Base-by-base conservation (phyloP, 345 rosid species). In the Chamaenerion angustifolium region DNA sequence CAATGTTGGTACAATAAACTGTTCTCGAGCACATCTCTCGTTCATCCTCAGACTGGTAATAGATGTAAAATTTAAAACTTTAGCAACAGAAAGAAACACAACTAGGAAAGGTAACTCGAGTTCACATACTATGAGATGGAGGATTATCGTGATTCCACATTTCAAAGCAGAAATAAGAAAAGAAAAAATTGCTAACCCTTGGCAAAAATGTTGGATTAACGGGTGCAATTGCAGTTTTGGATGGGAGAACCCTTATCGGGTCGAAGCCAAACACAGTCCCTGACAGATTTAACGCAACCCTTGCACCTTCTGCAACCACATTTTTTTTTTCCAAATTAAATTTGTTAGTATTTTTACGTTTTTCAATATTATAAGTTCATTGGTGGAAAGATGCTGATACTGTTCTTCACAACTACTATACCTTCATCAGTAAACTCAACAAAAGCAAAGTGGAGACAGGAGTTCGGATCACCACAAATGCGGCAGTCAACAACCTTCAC, bases 151-250 rank as follows among this genome's bases (percentile, higher is more conserved):
- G 2, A 31, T 31, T 31, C 37, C 37, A 31, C 7, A 31, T 31
- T 3, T 52, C 14, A 55, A 21, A 13, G 45, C 51, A 42, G 23
- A 27, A 42, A 14, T 3, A 18, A 40, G 45, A 4, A 12, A n/a
- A n/a, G n/a, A n/a, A 52, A 56, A 37, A 43, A 55, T 51, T 49
- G 27, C 83, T 72, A 65, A 86, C 96, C 78, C 85, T 75, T 8
- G 98, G 98, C 73, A 90, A 74, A 57, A 81, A 90, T 12, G 96
- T 83, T 10, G 98, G 98, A 74, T 90, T 90, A 60, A 90, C 98
- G 18, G 98, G 98, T 27, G 98, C 98, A 54, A 90, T 90, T 7
- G 98, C 98, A 11, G 98, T 90, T 82, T 80, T 90, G 41, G 98
- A 90, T 63, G 98, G 96, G 71, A 83, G 76, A 66, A 90, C 98